Evolutionary conservation across 495 filamentous ascomycete genomes (phyloP), one percentile per base, ranked within the genome.

Genomic region (Parathielavia hyrcaniae): DNA sequence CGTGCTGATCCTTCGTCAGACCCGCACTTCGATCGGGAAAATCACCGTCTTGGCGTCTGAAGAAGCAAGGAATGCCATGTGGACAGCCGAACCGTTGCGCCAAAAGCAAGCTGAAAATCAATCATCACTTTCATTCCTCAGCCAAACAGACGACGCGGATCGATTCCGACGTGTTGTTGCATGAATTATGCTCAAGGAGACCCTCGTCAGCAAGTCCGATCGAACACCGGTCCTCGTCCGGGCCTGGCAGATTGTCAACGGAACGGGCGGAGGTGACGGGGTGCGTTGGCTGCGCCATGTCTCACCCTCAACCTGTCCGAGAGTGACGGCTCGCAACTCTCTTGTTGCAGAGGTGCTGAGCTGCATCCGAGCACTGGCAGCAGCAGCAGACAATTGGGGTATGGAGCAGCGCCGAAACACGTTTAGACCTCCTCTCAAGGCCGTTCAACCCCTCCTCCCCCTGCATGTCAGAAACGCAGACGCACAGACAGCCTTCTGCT

Each of bases 41-140:
- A 14, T 20, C 49, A 51, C 3, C 32, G 10, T 36, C 49, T 52
- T 52, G 49, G 49, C 49, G 36, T 36, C 30, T 17, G 48, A 50
- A 36, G 48, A 36, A 26, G 35, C 49, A 52, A n/a, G 48, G 46
- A 12, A 2, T 40, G 49, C 49, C 49, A 51, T 52, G 49, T 50
- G 47, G 32, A 35, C 32, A 10, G 22, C 20, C 41, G 17, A 17
- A 22, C 20, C 47, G 47, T 8, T 20, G 32, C 32, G 36, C 9
- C 39, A 51, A 51, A 40, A 51, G 49, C 49, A 47, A 30, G 45
- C 11, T 19, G 22, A 47, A 19, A 32, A 46, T 46, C 8, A 49
- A 26, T 5, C 45, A 20, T 13, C 23, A 47, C 6, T 19, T 23
- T 13, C 23, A 47, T 3, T 19, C 46, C 6, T 49, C 39, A 19